Percentiles rank a stretch among this genome's conserved stretches.
Conservation (phyloP, 306 rosid species). For the Vachellia collinsii region DNA sequence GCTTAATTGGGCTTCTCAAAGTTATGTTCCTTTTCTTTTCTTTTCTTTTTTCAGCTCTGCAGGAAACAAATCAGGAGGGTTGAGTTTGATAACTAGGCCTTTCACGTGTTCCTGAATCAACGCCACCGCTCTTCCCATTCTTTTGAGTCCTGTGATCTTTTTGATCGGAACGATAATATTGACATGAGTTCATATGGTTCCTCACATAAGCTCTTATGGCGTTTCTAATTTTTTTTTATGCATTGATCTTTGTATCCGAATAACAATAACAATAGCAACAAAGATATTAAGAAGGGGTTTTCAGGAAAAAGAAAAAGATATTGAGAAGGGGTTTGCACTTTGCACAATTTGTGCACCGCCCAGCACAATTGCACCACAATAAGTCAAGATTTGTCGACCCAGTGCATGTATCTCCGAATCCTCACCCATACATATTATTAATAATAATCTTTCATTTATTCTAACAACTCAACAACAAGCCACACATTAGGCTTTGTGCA, state of each 20-base stretch:
- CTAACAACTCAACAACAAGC: background rate
- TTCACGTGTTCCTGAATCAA: background rate
- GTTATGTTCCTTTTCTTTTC: background rate
- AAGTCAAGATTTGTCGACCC: background rate
- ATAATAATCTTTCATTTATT: background rate
- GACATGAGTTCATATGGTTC: background rate
- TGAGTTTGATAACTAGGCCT: background rate
- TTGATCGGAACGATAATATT: background rate
- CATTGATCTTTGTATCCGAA: background rate
- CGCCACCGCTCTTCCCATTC: background rate
- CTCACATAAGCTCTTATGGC: background rate
- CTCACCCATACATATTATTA: background rate
- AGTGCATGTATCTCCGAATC: background rate
- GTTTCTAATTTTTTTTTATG: background rate
- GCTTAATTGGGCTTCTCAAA: background rate
- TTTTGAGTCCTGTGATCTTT: background rate
- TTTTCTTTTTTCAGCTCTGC: rapidly evolving
- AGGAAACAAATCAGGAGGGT: background rate
- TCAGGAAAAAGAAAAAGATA: background rate
- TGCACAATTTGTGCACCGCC: background rate
- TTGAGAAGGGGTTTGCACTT: background rate
- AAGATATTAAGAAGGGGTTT: background rate
- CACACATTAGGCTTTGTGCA: background rate
- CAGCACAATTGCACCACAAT: background rate
- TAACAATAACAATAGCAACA: background rate